Conservation (phyloP, 169 alveolate genomes). For the Eimeria falciformis region DNA sequence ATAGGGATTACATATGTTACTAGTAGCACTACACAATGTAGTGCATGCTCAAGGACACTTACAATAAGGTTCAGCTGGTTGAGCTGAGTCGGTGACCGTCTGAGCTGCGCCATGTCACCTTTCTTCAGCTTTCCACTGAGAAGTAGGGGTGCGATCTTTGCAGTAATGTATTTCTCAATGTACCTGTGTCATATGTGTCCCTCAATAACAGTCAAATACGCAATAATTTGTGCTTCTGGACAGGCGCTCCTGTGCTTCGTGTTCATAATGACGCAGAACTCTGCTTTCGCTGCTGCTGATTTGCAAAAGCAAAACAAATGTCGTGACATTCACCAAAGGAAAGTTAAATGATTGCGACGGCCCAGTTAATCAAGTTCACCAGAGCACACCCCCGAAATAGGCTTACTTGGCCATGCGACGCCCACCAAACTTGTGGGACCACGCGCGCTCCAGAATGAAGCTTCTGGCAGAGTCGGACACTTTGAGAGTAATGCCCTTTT, state of each 20-base stretch:
- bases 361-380: no score
- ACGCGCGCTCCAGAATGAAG: constrained; percentile 48
- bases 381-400: not conserved
- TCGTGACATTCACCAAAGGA: no score
- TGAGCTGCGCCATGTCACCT: constrained; percentile 2
- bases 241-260: no score
- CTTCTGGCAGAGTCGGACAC: constrained; percentile 24
- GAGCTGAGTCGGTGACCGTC: constrained; percentile 2
- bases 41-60: not conserved
- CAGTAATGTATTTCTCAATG: constrained; percentile 1
- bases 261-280: no score
- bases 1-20: no score
- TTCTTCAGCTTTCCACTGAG: not conserved
- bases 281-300: no score
- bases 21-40: no score
- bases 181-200: not conserved
- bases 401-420: constrained; percentile 55
- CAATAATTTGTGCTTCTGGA: no score
- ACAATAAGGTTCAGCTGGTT: constrained; percentile 29
- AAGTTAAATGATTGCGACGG: no score
- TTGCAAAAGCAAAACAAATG: no score
- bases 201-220: not conserved
- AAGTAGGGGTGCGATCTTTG: not conserved
- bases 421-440: constrained; percentile 61
- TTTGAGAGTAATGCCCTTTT: not conserved